These are phyloP conservation scores for Macaranga tanarius DNA, from an alignment of 441 rosid species.

Conservation along the genomic window DNA sequence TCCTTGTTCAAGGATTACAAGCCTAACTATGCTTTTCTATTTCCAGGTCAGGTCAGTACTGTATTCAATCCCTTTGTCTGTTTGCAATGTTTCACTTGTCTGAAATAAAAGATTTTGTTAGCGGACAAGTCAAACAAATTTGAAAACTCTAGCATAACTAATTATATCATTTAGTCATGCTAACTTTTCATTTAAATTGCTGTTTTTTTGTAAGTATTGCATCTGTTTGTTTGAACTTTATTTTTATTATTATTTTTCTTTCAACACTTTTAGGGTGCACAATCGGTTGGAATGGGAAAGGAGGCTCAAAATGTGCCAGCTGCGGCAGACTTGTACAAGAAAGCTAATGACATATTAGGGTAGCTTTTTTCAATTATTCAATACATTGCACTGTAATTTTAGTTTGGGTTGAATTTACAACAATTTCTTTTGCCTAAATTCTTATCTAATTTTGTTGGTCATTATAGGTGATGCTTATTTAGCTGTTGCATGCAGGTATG, in stretches of 20 bases:
- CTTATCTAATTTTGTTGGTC: background rate
- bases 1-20: slow-evolving; percentile 74
- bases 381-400: background rate
- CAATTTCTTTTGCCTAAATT: background rate
- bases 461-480: slow-evolving; percentile 14
- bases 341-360: slow-evolving; percentile 85
- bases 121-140: background rate
- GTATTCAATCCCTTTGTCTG: background rate
- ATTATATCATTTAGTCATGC: background rate
- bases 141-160: background rate
- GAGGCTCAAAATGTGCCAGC: slow-evolving; percentile 74
- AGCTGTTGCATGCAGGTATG: slow-evolving; percentile 56
- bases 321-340: slow-evolving; percentile 74
- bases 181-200: background rate
- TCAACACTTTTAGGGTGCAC: slow-evolving; percentile 69
- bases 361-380: slow-evolving; percentile 22
- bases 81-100: background rate
- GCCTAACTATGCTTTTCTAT: slow-evolving; percentile 74
- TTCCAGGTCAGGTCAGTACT: slow-evolving; percentile 85
- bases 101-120: background rate
- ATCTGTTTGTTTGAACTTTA: background rate
- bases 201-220: background rate
- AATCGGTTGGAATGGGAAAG: slow-evolving; percentile 94
- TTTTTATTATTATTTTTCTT: slow-evolving; percentile 4
- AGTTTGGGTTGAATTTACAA: background rate